phyloP scores from a whole-genome alignment of 176 grass and related monocot genomes.

The Carex parvula region DNA sequence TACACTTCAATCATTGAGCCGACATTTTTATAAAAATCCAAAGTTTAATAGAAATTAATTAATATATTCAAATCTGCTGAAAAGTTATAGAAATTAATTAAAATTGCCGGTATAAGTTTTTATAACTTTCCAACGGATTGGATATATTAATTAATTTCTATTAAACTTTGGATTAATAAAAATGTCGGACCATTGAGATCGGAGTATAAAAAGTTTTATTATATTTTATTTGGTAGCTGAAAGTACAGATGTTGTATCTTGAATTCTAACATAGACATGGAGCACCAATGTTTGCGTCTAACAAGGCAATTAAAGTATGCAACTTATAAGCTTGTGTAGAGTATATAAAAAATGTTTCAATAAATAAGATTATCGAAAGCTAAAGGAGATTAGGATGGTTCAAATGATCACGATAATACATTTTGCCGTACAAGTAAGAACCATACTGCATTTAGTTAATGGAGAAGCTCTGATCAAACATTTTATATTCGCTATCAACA shows the following conservation, averaged over 20 bases:
- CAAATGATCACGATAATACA: not conserved
- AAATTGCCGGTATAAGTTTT: no score
- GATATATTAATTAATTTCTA: no score
- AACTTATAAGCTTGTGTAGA: not conserved
- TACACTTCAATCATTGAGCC: not conserved
- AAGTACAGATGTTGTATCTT: no score
- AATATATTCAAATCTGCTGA: no score
- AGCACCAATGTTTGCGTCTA: no score
- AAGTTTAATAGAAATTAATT: no score
- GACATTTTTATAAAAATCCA: no score
- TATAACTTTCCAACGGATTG: no score
- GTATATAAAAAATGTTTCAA: not conserved
- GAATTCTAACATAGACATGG: no score
- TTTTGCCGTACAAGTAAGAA: slow-evolving; percentile 15
- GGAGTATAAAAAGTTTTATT: not conserved
- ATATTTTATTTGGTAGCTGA: not conserved
- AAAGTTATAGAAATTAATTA: no score
- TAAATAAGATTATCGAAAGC: slow-evolving; percentile 12
- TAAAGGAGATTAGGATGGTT: not conserved
- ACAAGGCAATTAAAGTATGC: no score
- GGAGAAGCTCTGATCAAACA: not conserved
- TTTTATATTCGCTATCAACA: slow-evolving; percentile 17
- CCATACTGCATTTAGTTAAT: not conserved
- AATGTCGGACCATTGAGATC: not conserved
- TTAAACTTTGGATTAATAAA: no score